Percentiles rank a stretch among this genome's conserved stretches.
Evolutionary conservation across 768 basidiomycete species (phyloP).

Genomic region (Holtermanniella nyarrowii): DNA sequence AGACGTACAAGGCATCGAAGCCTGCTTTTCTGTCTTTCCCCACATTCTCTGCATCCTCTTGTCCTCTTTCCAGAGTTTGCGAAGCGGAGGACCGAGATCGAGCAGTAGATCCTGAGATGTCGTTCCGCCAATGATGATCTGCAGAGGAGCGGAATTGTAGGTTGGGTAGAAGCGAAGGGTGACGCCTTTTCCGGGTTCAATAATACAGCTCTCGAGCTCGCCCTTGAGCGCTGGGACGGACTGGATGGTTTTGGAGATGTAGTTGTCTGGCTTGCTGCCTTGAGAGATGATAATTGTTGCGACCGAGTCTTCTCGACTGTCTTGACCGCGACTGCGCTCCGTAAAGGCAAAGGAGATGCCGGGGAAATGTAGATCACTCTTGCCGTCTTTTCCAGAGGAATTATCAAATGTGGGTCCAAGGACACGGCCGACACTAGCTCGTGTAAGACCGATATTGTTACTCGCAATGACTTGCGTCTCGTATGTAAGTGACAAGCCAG

Average conservation of each 20-base stretch:
- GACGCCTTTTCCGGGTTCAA: constrained; percentile 24
- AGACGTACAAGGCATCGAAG: not conserved
- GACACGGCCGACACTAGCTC: constrained; percentile 19
- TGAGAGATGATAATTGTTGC: not conserved
- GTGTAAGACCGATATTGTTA: constrained; percentile 5
- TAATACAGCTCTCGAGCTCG: not conserved
- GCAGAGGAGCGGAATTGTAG: constrained; percentile 44
- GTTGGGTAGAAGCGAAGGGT: constrained; percentile 14
- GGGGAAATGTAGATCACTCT: constrained; percentile 31
- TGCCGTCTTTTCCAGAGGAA: not conserved
- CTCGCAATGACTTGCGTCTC: constrained; percentile 17
- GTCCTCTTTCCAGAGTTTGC: constrained; percentile 78
- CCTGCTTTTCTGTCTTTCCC: constrained; percentile 11
- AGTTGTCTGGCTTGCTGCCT: not conserved
- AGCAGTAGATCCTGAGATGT: constrained; percentile 70
- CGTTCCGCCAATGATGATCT: constrained; percentile 60
- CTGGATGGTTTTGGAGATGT: not conserved
- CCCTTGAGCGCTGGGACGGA: not conserved
- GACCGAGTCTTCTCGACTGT: not conserved
- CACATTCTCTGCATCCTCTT: constrained; percentile 39
- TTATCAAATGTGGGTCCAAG: constrained; percentile 33
- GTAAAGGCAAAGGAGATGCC: constrained; percentile 30
- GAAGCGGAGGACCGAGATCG: constrained; percentile 67
- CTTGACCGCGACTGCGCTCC: constrained; percentile 5
- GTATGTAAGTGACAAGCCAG: constrained; percentile 10